A percentile compares a stretch with the other conserved stretches of the same genome.
Evolutionary conservation across 208 protist species (phyloP).

Genomic region (Phytomonas sp.): DNA sequence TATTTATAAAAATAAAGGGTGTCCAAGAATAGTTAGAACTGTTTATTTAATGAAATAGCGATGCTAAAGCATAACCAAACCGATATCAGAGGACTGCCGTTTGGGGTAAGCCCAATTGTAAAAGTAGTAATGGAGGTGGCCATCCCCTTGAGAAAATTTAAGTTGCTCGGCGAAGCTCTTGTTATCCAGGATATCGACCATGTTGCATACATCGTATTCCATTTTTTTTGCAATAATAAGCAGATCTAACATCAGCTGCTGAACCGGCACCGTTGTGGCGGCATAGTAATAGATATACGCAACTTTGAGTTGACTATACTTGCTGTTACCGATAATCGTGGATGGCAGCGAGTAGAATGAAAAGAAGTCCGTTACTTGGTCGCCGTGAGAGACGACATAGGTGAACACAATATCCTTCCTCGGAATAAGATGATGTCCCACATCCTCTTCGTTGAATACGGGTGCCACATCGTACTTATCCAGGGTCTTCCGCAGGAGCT

Average conservation of each 20-base stretch:
- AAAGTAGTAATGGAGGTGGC: constrained; percentile 98
- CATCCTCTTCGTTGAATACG: constrained; percentile 90
- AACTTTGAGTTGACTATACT: constrained; percentile 90
- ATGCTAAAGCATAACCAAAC: constrained; percentile 90
- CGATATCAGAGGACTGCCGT: constrained; percentile 70
- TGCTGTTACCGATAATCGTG: constrained; percentile 92
- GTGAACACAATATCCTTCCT: constrained; percentile 90
- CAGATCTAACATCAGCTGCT: constrained; percentile 87
- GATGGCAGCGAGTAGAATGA: constrained; percentile 97
- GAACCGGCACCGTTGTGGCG: constrained; percentile 64
- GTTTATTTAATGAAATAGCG: background rate
- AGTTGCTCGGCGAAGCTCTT: constrained; percentile 86
- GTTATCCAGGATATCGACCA: constrained; percentile 95
- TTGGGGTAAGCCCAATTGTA: constrained; percentile 96
- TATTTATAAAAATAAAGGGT: too few species aligned
- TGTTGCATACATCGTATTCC: constrained; percentile 98
- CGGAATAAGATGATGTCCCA: constrained; percentile 94
- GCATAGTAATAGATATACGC: constrained; percentile 98
- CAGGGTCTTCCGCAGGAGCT: constrained; percentile 84
- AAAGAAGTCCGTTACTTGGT: constrained; percentile 93
- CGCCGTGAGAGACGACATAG: constrained; percentile 91
- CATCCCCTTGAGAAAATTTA: constrained; percentile 97
- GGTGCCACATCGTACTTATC: constrained; percentile 68
- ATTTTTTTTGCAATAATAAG: constrained; percentile 84
- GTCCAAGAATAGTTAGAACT: background rate